Conservation (phyloP, 306 rosid species). For the Cicer pinnatifidum region DNA sequence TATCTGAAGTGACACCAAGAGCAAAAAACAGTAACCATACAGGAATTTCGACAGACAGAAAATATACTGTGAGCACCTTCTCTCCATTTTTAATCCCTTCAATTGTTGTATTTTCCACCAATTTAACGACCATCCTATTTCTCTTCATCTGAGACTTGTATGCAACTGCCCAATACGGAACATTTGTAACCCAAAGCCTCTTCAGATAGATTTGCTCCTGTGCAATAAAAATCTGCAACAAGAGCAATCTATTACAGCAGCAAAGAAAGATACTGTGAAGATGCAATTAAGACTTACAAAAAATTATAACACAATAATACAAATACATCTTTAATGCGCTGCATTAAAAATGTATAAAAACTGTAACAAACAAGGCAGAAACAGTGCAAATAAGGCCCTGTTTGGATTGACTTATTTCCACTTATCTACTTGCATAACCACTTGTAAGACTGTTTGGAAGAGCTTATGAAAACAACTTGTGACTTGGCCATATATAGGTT, state of each 20-base stretch:
- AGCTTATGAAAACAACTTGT: too few species aligned
- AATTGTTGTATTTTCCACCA: constrained; percentile 54
- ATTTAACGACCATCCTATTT: constrained; percentile 69
- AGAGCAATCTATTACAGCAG: constrained; percentile 4
- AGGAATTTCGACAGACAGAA: constrained; percentile 78
- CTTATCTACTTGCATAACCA: too few species aligned
- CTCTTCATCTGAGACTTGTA: constrained; percentile 77
- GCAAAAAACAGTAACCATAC: constrained; percentile 86
- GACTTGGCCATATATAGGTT: too few species aligned
- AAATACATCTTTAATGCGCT: neutral
- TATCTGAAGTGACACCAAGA: constrained; percentile 81
- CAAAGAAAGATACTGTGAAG: neutral
- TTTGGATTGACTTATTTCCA: too few species aligned
- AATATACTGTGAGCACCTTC: constrained; percentile 70
- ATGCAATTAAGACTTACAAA: constrained; percentile 11
- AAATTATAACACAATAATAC: neutral
- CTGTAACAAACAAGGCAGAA: constrained; percentile 1
- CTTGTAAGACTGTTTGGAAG: too few species aligned
- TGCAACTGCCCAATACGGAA: constrained; percentile 67
- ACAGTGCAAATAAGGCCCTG: too few species aligned
- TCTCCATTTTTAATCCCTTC: constrained; percentile 73
- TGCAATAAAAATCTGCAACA: constrained; percentile 84
- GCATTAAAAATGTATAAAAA: constrained; percentile 1
- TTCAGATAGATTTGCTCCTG: constrained; percentile 79
- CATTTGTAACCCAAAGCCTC: constrained; percentile 74